Conservation (phyloP, 1,284 basidiomycete genomes). For the Moesziomyces sp. region DNA sequence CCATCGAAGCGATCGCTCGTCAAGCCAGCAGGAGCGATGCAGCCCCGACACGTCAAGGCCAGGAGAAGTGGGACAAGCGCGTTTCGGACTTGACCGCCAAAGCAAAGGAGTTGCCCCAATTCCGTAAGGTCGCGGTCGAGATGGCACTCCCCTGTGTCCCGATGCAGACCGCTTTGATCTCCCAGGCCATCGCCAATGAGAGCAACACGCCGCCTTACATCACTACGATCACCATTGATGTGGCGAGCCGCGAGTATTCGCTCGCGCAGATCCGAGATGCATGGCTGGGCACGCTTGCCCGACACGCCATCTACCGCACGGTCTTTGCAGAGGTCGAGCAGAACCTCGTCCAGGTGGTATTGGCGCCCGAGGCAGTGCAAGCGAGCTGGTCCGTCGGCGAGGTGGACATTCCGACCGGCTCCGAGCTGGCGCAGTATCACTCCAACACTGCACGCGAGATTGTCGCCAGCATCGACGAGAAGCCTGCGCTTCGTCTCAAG, state of each 20-base stretch:
- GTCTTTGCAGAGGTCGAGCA: slow-evolving; percentile 47
- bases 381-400: slow-evolving; percentile 13
- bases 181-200: slow-evolving; percentile 36
- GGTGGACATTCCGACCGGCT: neutral
- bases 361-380: slow-evolving; percentile 9
- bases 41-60: neutral
- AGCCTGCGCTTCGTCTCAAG: slow-evolving; percentile 51
- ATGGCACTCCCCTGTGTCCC: slow-evolving; percentile 52
- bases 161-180: slow-evolving; percentile 56
- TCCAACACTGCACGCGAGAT: slow-evolving; percentile 33
- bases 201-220: slow-evolving; percentile 47
- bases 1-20: slow-evolving; percentile 46
- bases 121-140: slow-evolving; percentile 5
- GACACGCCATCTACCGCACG: slow-evolving; percentile 56
- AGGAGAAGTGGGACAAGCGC: slow-evolving; percentile 11
- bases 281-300: slow-evolving; percentile 33
- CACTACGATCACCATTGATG: slow-evolving; percentile 39
- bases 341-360: slow-evolving; percentile 40
- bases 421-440: slow-evolving; percentile 19
- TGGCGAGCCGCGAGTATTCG: slow-evolving; percentile 5
- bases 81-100: slow-evolving; percentile 17
- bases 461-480: slow-evolving; percentile 11
- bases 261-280: slow-evolving; percentile 19
- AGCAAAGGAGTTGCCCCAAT: slow-evolving; percentile 13
- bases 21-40: neutral